phyloP scores from a whole-genome alignment of 768 basidiomycete genomes.

The Cystoderma amianthinum region DNA sequence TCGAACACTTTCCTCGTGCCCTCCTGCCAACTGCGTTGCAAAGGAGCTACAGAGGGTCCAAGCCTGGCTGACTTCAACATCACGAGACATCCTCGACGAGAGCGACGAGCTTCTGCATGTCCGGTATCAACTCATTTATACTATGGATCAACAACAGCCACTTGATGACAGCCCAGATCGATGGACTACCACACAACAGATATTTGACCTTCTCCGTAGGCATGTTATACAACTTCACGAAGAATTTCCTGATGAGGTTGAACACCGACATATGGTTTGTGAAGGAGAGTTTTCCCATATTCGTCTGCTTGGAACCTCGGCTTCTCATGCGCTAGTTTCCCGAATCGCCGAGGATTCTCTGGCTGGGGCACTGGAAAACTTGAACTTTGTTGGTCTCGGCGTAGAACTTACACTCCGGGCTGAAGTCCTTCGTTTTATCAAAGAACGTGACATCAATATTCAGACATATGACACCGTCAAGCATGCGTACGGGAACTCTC shows the following conservation, averaged over 20 bases:
- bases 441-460: too few relatives aligned
- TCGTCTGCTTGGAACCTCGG: conserved; percentile 1
- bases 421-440: too few relatives aligned
- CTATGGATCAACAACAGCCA: conserved; percentile 19
- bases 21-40: conserved; percentile 6
- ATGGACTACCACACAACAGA: conserved; percentile 31
- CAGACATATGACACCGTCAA: conserved; percentile 4
- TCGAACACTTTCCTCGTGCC: conserved; percentile 10
- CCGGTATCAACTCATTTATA: conserved; percentile 42
- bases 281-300: conserved; percentile 4
- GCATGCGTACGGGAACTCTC: conserved; percentile 8
- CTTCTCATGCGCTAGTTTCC: too few relatives aligned
- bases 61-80: conserved; percentile 16
- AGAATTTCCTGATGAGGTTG: conserved; percentile 13
- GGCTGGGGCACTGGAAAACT: too few relatives aligned
- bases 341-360: too few relatives aligned
- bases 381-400: too few relatives aligned
- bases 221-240: conserved; percentile 9
- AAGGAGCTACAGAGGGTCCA: conserved; percentile 15
- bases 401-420: too few relatives aligned
- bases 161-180: conserved; percentile 35
- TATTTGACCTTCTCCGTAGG: conserved; percentile 21
- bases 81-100: conserved; percentile 37
- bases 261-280: conserved; percentile 2
- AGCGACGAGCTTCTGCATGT: conserved; percentile 41